phyloP scores from a whole-genome alignment of 345 rosid species.

The Pseudoturritis turrita region DNA sequence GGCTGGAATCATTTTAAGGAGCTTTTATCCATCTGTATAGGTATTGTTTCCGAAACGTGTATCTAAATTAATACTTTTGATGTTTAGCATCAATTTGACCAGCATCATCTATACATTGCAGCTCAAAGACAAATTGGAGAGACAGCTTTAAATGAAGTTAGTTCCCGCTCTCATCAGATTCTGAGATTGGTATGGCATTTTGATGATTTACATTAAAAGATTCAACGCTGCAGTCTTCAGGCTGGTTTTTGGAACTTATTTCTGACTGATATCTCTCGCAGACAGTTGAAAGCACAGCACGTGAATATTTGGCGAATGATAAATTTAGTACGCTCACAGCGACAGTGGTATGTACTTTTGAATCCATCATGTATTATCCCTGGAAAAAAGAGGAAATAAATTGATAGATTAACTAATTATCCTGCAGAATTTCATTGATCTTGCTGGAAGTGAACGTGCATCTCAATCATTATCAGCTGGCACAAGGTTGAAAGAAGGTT shows the following conservation, averaged over 20 bases:
- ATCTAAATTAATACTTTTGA: background rate
- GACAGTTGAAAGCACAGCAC: slow-evolving; percentile 79
- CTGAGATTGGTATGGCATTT: slow-evolving; percentile 66
- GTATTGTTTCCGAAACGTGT: slow-evolving; percentile 29
- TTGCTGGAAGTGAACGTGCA: slow-evolving; percentile 98
- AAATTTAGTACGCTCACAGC: slow-evolving; percentile 76
- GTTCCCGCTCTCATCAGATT: slow-evolving; percentile 98
- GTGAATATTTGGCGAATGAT: slow-evolving; percentile 54
- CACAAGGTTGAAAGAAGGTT: slow-evolving; percentile 86
- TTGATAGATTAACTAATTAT: slow-evolving; percentile 4
- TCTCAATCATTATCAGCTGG: slow-evolving; percentile 90
- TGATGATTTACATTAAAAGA: background rate
- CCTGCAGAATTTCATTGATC: slow-evolving; percentile 79
- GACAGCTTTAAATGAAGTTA: slow-evolving; percentile 84
- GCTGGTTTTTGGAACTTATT: background rate
- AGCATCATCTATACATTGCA: slow-evolving; percentile 35
- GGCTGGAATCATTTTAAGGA: slow-evolving; percentile 77
- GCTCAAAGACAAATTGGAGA: slow-evolving; percentile 96
- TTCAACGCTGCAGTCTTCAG: slow-evolving; percentile 1
- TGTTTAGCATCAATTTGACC: slow-evolving; percentile 18
- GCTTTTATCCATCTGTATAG: slow-evolving; percentile 75
- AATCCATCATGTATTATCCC: background rate
- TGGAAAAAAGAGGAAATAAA: slow-evolving; percentile 5
- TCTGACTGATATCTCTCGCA: slow-evolving; percentile 34
- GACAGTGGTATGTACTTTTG: slow-evolving; percentile 55